Evolutionary conservation across 2,329 filamentous ascomycete species (phyloP), one percentile per base, ranked within the genome.

Genomic region (Blastomyces parvus): DNA sequence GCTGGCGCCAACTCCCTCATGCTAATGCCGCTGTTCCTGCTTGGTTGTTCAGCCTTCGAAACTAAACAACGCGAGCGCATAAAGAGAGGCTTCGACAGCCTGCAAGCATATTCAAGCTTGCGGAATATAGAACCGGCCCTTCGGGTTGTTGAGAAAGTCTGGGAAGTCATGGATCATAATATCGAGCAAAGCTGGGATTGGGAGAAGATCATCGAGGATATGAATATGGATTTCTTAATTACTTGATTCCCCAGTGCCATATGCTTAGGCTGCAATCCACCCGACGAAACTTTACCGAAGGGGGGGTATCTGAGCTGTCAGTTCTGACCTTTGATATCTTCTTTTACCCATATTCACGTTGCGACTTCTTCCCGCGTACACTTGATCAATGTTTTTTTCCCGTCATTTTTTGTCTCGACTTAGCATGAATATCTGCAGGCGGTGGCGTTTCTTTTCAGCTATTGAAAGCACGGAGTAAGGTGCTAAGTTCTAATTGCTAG

Each of bases 161-260:
- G 84, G 84, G 76, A 80, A 63, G 74, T 84, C 62, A 86, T 86
- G 84, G 84, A 86, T 66, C 76, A 74, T 22, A 78, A 78, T 0
- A 81, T 81, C 60, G 78, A 80, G 64, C 80, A 84, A 63, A 82
- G 80, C 62, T 86, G 84, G 84, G 84, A 86, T 70, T 86, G 83
- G 83, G 84, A 86, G 72, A 81, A 76, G 64, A 83, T 86, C 64
- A 84, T 86, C 65, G 75, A 79, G 58, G 77, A 79, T 59, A 82
- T 83, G 74, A 80, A 82, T 25, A 84, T 83, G 79, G 83, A 86
- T 68, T 85, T 86, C 67, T 74, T 86, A 67, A 81, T 84, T 65
- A 85, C 84, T 66, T 86, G 72, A 78, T 30, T 42, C 58, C 58
- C 42, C 19, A 4, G 14, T 22, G 13, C 25, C 58, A 2, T 22